A percentile compares a stretch with the other conserved stretches of the same genome.
These are phyloP conservation scores for Ceratobasidium sp. DNA, from an alignment of 1,284 basidiomycete genomes.

Conservation along the genomic window DNA sequence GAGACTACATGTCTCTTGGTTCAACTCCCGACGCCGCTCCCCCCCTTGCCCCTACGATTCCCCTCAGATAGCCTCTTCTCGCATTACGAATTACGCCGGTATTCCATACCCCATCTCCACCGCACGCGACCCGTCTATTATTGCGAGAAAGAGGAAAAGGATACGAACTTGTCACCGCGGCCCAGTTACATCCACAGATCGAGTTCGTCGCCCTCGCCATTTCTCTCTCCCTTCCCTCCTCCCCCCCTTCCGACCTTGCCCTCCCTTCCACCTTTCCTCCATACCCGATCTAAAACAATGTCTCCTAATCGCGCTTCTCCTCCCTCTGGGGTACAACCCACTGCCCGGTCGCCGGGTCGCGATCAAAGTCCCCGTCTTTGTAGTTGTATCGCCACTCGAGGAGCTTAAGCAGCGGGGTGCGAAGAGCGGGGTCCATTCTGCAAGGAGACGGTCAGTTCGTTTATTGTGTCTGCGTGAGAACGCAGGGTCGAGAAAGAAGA, in stretches of 20 bases:
- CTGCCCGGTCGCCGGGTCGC: slow-evolving; percentile 27
- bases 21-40: not conserved
- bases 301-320: slow-evolving; percentile 29
- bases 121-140: not conserved
- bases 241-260: not conserved
- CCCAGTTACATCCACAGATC: not conserved
- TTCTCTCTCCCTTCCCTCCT: not conserved
- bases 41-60: not conserved
- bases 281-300: not conserved
- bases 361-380: slow-evolving; percentile 30
- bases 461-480: not conserved
- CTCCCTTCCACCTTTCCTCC: not conserved
- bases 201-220: not conserved
- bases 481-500: not conserved
- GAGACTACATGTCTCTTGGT: not conserved
- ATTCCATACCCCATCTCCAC: not conserved
- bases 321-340: slow-evolving; percentile 23
- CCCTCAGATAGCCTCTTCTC: not conserved
- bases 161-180: not conserved
- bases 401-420: slow-evolving; percentile 36
- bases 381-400: slow-evolving; percentile 39
- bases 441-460: not conserved
- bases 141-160: no score
- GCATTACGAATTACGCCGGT: not conserved
- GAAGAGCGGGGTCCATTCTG: slow-evolving; percentile 34